A percentile compares a stretch with the other conserved stretches of the same genome.
phyloP scores from a whole-genome alignment of 2,329 filamentous ascomycete species.

The Dactylellina parvicollis region DNA sequence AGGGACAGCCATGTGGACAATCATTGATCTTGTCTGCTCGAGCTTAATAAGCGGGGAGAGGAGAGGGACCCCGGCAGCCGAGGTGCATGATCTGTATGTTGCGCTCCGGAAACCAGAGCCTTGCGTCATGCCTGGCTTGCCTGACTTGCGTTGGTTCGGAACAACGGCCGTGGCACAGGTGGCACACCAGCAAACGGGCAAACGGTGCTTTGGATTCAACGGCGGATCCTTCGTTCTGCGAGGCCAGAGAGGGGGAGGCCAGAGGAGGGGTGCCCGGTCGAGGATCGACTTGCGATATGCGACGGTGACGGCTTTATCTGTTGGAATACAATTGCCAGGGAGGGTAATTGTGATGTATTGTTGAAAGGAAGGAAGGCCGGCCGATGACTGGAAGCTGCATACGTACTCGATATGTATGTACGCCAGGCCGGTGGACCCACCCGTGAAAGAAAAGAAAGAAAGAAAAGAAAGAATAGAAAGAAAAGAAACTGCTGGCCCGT shows the following conservation, averaged over 20 bases:
- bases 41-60: neutral
- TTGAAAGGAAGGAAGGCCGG: neutral
- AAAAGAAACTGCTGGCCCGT: neutral
- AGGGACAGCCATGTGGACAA: neutral
- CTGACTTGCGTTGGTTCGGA: conserved; percentile 35
- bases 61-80: neutral
- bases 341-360: neutral
- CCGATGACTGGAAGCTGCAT: conserved; percentile 6
- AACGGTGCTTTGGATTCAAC: neutral
- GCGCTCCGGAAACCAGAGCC: conserved; percentile 10
- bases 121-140: conserved; percentile 45
- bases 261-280: neutral
- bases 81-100: conserved; percentile 21
- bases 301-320: too few species aligned
- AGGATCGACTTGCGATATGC: conserved; percentile 4
- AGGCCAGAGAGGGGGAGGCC: too few species aligned
- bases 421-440: neutral
- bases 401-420: neutral
- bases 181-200: neutral
- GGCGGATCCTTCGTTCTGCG: conserved; percentile 7
- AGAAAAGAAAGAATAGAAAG: too few species aligned
- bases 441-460: neutral
- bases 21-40: neutral
- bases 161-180: conserved; percentile 25
- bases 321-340: too few species aligned